Base-by-base conservation (phyloP, 352 stramenopile genomes). In the Thraustochytrium sp. region DNA sequence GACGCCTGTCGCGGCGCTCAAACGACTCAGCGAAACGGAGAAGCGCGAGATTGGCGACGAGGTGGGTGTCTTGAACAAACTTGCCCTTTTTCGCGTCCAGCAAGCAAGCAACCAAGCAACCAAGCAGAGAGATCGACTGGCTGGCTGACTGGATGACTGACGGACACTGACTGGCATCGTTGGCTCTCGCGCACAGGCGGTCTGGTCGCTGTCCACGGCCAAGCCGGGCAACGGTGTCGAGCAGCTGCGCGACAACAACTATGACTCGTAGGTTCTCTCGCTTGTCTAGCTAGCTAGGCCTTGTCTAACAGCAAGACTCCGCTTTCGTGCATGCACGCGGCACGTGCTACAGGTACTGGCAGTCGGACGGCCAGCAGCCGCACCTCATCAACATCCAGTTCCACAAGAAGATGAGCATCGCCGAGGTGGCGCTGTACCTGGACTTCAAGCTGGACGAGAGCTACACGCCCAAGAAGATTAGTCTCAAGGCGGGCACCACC, bases 371-470 rank as follows among this genome's bases (percentile, higher is more conserved):
- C 48, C 21, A 21, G 23, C 95, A 98, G 87, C 96, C 96, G 36
- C 96, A 99, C 85, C 89, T 97, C 62, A 97, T 99, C 86, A 98
- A 97, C 88, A 94, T 99, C 68, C 94, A 98, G 88, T 99, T 99
- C 88, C 90, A 92, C 65, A 91, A 93, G 85, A 97, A 98, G 85
- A 94, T 94, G 87, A 92, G 92, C 4, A 89, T 99, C 26, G 92
- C 90, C 26, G 93, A 98, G 85, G 90, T 99, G 42, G 93, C 93
- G 38, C 85, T 99, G n/a, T 98, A 98, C 85, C 88, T 99, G 21
- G 95, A 99, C 89, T 98, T 97, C 89, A 97, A 93, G 82, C 88
- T 98, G 34, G 96, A 99, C 85, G 96, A 99, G 89, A 97, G 93
- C 85, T 99, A 99, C 87, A 99, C 96, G 11, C 34, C 96, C 2